Percentiles rank a stretch among this genome's conserved stretches.
phyloP scores from a whole-genome alignment of 257 asterid genomes.

The Penstemon barbatus region DNA sequence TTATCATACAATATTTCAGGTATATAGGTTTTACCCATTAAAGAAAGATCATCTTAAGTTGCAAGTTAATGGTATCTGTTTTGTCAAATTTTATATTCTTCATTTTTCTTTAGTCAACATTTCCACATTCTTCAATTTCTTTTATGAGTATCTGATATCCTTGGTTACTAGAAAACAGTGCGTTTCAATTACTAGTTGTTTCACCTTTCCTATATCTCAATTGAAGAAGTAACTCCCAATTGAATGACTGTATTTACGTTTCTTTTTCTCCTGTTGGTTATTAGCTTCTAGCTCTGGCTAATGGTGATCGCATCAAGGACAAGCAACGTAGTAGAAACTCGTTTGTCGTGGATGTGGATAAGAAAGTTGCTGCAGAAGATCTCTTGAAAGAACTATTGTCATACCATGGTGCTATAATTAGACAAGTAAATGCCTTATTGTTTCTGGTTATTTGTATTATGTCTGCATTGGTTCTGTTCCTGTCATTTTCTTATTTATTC shows the following conservation, averaged over 20 bases:
- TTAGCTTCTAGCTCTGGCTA: conserved; percentile 91
- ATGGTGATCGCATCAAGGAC: conserved; percentile 98
- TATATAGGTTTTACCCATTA: conserved; percentile 29
- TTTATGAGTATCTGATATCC: conserved; percentile 8
- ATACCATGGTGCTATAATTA: conserved; percentile 72
- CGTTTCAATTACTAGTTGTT: conserved; percentile 11
- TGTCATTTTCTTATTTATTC: conserved; percentile 21
- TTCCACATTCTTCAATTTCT: background rate
- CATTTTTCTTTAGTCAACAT: background rate
- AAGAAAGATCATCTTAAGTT: conserved; percentile 26
- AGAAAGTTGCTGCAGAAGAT: conserved; percentile 93
- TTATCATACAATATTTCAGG: conserved; percentile 95
- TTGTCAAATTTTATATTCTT: conserved; percentile 3
- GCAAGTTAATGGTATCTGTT: background rate
- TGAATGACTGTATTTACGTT: conserved; percentile 20
- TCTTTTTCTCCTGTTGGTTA: conserved; percentile 28
- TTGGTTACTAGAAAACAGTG: conserved; percentile 19
- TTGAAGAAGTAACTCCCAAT: conserved; percentile 3
- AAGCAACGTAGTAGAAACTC: conserved; percentile 94
- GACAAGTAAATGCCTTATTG: conserved; percentile 56
- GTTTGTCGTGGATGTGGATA: conserved; percentile 90
- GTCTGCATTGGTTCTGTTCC: conserved; percentile 21
- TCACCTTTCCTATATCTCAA: conserved; percentile 21
- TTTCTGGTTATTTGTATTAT: conserved; percentile 19
- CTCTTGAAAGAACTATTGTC: conserved; percentile 74